Evolutionary conservation across 192 early-diverging fungal species (phyloP).

Genomic region (Coemansia sp.): DNA sequence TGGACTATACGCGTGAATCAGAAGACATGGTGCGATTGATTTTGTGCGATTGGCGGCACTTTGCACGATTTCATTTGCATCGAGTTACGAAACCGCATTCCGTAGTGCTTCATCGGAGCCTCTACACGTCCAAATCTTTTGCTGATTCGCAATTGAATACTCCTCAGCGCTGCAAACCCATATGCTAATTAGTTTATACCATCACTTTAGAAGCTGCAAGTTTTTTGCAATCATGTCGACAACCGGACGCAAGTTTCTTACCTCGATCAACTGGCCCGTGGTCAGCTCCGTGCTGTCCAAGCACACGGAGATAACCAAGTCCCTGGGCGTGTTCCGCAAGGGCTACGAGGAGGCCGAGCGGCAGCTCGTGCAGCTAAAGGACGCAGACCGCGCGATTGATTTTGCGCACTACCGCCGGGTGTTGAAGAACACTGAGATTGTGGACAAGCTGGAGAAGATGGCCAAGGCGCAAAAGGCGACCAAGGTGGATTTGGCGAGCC

Average conservation of each 20-base stretch:
- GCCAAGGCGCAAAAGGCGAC: constrained; percentile 76
- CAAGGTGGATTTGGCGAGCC: constrained; percentile 79
- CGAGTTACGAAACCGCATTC: too few species aligned
- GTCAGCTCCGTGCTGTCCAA: constrained; percentile 75
- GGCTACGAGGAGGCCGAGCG: constrained; percentile 90
- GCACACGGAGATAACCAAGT: constrained; percentile 85
- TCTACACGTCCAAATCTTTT: too few species aligned
- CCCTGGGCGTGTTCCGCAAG: constrained; percentile 89
- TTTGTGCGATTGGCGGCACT: too few species aligned
- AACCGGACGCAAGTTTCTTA: constrained; percentile 62
- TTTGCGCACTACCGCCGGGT: constrained; percentile 83
- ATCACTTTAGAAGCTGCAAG: not conserved
- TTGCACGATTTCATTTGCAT: too few species aligned
- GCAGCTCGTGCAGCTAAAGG: constrained; percentile 76
- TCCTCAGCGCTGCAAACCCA: not conserved
- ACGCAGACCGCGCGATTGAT: constrained; percentile 79
- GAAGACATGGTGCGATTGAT: too few species aligned
- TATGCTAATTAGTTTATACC: not conserved
- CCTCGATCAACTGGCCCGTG: constrained; percentile 86
- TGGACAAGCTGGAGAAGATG: constrained; percentile 88
- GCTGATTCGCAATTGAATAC: not conserved
- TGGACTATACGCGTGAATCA: not conserved
- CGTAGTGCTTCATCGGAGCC: too few species aligned
- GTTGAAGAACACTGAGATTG: constrained; percentile 90
- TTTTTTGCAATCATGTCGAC: constrained; percentile 53